Base-by-base conservation (phyloP, 345 rosid species). In the Salix koriyanagi region DNA sequence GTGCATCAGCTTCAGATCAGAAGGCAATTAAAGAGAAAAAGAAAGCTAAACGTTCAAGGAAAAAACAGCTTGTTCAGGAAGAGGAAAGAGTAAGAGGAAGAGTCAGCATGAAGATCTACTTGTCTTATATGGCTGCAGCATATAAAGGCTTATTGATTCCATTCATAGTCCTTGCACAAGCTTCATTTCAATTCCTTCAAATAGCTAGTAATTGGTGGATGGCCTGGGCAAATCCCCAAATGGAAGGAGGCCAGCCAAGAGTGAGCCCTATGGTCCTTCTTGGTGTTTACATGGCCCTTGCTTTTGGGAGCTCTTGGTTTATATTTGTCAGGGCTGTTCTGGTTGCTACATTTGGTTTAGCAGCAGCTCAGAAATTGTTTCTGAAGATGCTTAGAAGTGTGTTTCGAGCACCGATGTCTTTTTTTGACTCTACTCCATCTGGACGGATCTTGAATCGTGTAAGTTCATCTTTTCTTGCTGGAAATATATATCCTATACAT, bases 201-300 rank as follows among this genome's bases (percentile, higher is more conserved):
- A 96, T 96, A 79, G 95, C 97, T 83, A 90, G 99, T 85, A 96
- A 88, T 81, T 96, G 99, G 99, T 96, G 99, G 99, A 96, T 96
- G 99, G 99, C 99, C 73, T 96, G 99, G 99, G 98, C 98, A 61
- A 96, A 94, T 85, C 99, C 99, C 75, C 99, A 93, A 79, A 91
- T 94, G 19, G 97, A 89, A 89, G 99, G 97, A 70, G 99, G 89
- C 73, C 83, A 84, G 74, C 87, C 99, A 39, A 96, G 90, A 88
- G 97, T 91, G 78, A 77, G 83, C 79, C 90, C 98, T 19, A 90
- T 92, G 86, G 89, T 87, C 81, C 97, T 96, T 80, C 88, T 96
- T 48, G 78, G 91, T 70, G 97, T 96, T 83, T 96, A 89, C 80
- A 96, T 94, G 76, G 98, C 95, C 62, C 94, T 96, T 83, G 98